Evolutionary conservation across 768 basidiomycete genomes (phyloP).

Genomic region (Dictyophora rubrovolvata): DNA sequence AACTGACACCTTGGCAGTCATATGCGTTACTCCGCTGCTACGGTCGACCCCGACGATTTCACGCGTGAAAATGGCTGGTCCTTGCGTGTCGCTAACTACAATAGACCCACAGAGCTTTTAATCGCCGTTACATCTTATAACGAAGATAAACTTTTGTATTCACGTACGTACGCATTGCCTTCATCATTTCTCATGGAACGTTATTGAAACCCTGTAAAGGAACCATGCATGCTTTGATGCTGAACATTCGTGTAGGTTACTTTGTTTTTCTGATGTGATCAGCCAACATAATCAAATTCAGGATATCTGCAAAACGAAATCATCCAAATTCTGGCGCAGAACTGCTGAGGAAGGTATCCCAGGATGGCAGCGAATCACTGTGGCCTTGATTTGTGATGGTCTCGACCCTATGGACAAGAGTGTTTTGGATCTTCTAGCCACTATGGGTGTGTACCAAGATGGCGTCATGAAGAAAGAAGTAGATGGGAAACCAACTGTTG

Average conservation of each 20-base stretch:
- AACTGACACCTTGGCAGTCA: constrained; percentile 36
- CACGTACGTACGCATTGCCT: constrained; percentile 38
- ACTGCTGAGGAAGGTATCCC: constrained; percentile 76
- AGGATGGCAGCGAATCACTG: constrained; percentile 85
- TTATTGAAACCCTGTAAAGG: constrained; percentile 9
- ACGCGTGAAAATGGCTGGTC: constrained; percentile 70
- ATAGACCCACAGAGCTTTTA: constrained; percentile 83
- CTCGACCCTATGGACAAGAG: constrained; percentile 94
- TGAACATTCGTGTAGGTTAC: constrained; percentile 68
- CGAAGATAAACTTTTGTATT: constrained; percentile 86
- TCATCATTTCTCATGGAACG: neutral
- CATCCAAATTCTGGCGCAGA: constrained; percentile 83
- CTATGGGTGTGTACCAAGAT: constrained; percentile 88
- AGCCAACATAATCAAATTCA: neutral
- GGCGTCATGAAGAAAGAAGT: constrained; percentile 91
- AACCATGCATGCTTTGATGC: constrained; percentile 92
- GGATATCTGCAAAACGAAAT: constrained; percentile 91
- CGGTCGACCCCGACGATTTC: constrained; percentile 87
- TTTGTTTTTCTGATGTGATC: neutral
- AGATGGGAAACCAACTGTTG: constrained; percentile 85
- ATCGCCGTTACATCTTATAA: constrained; percentile 94
- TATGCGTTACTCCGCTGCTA: constrained; percentile 91
- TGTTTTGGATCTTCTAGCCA: constrained; percentile 79
- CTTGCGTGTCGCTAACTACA: constrained; percentile 74
- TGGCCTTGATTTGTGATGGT: constrained; percentile 87